Conservation (phyloP, 768 basidiomycete genomes). For the Pleurotus eryngii region DNA sequence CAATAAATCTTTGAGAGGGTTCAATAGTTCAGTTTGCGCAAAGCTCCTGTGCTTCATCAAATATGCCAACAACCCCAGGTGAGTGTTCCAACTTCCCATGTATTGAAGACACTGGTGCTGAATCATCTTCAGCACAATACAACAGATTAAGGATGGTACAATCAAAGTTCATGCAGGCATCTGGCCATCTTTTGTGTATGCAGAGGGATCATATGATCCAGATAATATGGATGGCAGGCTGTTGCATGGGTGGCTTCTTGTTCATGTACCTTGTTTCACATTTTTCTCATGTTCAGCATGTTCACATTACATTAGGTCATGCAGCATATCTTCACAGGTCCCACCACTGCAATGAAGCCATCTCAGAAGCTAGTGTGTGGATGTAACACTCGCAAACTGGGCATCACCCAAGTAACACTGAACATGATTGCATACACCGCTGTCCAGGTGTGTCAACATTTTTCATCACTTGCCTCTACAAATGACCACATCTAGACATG, state of each 20-base stretch:
- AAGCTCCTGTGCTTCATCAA: background rate
- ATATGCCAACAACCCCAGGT: background rate
- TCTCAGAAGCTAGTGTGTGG: background rate
- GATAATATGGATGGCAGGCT: background rate
- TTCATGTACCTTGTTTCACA: background rate
- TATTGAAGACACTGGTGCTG: background rate
- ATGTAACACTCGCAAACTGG: constrained; percentile 8
- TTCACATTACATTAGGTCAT: background rate
- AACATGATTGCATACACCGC: constrained; percentile 28
- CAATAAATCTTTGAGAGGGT: background rate
- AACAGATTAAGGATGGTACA: background rate
- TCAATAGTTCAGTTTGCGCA: background rate
- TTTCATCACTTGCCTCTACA: background rate
- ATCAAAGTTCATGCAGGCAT: background rate
- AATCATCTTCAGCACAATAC: background rate
- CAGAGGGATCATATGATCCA: background rate
- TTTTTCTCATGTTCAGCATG: background rate
- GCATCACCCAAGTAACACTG: constrained; percentile 18
- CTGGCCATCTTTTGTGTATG: constrained; percentile 7
- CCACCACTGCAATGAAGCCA: background rate
- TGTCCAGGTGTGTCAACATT: constrained; percentile 18
- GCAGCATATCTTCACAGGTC: constrained; percentile 10
- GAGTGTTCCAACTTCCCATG: background rate
- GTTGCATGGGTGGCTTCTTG: constrained; percentile 1
- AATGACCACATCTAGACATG: constrained; percentile 13